Evolutionary conservation across 2,329 filamentous ascomycete genomes (phyloP).

Genomic region (Tothia fuscella): DNA sequence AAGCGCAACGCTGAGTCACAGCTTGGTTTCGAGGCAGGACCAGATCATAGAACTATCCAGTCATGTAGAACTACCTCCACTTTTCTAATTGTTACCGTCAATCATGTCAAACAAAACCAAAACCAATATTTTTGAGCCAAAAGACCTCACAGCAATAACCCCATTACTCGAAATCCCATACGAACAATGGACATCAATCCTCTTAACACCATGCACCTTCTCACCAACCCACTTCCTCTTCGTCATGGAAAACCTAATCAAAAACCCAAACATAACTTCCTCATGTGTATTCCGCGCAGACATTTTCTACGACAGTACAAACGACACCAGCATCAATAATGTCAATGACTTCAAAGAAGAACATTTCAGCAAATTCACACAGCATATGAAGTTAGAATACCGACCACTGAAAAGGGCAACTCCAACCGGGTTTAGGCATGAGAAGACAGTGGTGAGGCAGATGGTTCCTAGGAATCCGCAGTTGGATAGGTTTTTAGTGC

Average conservation of each 20-base stretch:
- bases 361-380: slow-evolving; percentile 31
- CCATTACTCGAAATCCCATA: slow-evolving; percentile 2
- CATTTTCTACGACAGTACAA: slow-evolving; percentile 47
- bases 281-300: slow-evolving; percentile 69
- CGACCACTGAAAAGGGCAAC: slow-evolving; percentile 19
- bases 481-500: slow-evolving; percentile 62
- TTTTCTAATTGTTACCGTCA: no score
- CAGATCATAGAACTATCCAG: no score
- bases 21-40: no score
- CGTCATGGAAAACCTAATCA: slow-evolving; percentile 63
- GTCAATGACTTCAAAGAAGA: slow-evolving; percentile 11
- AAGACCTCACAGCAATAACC: neutral
- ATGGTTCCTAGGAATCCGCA: slow-evolving; percentile 73
- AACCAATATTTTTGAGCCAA: neutral
- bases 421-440: slow-evolving; percentile 30
- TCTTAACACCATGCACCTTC: slow-evolving; percentile 46
- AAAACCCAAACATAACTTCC: slow-evolving; percentile 70
- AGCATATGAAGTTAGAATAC: slow-evolving; percentile 36
- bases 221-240: slow-evolving; percentile 48
- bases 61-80: no score
- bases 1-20: no score
- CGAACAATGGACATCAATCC: slow-evolving; percentile 23
- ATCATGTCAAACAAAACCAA: no score
- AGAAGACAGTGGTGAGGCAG: slow-evolving; percentile 58
- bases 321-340: slow-evolving; percentile 16